These are phyloP conservation scores for Parietaria judaica DNA, from an alignment of 306 rosid genomes.

Conservation along the genomic window DNA sequence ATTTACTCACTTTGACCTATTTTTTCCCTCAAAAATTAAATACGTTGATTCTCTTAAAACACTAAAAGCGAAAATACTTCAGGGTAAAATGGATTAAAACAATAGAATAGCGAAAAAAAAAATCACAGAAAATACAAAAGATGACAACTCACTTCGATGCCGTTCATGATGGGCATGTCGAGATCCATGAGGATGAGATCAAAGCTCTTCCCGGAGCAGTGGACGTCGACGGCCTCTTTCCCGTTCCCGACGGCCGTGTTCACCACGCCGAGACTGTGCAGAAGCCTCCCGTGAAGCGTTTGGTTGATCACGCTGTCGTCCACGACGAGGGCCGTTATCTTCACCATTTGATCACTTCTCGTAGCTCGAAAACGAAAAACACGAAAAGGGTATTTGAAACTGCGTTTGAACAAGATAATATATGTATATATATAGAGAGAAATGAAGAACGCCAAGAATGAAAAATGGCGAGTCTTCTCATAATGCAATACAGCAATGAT, in stretches of 20 bases:
- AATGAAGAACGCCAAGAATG: no score
- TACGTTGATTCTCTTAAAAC: no score
- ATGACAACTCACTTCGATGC: slow-evolving; percentile 44
- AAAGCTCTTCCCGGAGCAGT: slow-evolving; percentile 39
- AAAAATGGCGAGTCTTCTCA: no score
- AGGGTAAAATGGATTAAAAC: no score
- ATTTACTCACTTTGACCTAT: no score
- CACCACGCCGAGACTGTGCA: slow-evolving; percentile 44
- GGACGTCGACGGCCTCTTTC: slow-evolving; percentile 68
- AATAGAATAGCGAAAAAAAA: not conserved
- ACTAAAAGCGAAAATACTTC: no score
- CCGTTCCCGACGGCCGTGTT: slow-evolving; percentile 53
- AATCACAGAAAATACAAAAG: not conserved
- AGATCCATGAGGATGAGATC: slow-evolving; percentile 84
- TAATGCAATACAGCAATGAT: no score
- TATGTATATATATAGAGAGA: no score
- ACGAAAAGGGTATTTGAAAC: no score
- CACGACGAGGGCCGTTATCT: slow-evolving; percentile 59
- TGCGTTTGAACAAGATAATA: no score
- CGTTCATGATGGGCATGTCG: slow-evolving; percentile 91
- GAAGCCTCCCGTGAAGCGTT: slow-evolving; percentile 38
- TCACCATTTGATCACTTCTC: slow-evolving; percentile 2
- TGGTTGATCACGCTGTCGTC: slow-evolving; percentile 44
- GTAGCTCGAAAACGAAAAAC: not conserved
- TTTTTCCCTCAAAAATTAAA: no score